phyloP scores from a whole-genome alignment of 2,329 filamentous ascomycete genomes.

The Oidium heveae region DNA sequence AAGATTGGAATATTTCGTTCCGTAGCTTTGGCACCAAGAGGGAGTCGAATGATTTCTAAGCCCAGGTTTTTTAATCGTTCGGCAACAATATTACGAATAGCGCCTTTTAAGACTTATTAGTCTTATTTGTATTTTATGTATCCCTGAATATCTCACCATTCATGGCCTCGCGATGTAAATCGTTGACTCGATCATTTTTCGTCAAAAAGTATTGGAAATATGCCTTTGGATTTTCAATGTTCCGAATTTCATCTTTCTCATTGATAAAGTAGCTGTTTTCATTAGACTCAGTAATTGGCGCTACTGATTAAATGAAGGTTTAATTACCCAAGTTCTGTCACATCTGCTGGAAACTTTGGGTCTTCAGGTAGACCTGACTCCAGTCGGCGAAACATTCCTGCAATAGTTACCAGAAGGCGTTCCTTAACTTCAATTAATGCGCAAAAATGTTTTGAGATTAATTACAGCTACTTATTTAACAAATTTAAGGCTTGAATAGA shows the following conservation, averaged over 20 bases:
- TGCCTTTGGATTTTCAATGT: slow-evolving; percentile 36
- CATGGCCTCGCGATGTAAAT: slow-evolving; percentile 47
- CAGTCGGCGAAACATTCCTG: slow-evolving; percentile 48
- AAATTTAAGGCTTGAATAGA: no score
- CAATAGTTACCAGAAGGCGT: no score
- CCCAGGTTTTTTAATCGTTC: slow-evolving; percentile 35
- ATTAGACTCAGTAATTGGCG: not conserved
- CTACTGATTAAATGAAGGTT: not conserved
- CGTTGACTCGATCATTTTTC: slow-evolving; percentile 53
- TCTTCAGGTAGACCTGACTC: slow-evolving; percentile 47
- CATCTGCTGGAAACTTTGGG: slow-evolving; percentile 33
- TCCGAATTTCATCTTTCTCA: slow-evolving; percentile 47
- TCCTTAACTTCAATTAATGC: no score
- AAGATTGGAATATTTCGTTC: slow-evolving; percentile 47
- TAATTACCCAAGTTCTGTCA: slow-evolving; percentile 47
- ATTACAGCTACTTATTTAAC: no score
- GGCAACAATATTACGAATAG: slow-evolving; percentile 30
- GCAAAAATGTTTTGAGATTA: no score
- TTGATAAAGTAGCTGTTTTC: slow-evolving; percentile 52
- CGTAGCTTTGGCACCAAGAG: slow-evolving; percentile 21
- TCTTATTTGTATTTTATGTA: not conserved
- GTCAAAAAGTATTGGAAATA: slow-evolving; percentile 54
- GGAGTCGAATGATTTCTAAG: slow-evolving; percentile 34
- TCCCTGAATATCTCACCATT: slow-evolving; percentile 28
- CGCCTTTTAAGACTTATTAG: not conserved